These are phyloP conservation scores for Monotropa hypopitys DNA, from an alignment of 179 eudicot species.

Conservation along the genomic window DNA sequence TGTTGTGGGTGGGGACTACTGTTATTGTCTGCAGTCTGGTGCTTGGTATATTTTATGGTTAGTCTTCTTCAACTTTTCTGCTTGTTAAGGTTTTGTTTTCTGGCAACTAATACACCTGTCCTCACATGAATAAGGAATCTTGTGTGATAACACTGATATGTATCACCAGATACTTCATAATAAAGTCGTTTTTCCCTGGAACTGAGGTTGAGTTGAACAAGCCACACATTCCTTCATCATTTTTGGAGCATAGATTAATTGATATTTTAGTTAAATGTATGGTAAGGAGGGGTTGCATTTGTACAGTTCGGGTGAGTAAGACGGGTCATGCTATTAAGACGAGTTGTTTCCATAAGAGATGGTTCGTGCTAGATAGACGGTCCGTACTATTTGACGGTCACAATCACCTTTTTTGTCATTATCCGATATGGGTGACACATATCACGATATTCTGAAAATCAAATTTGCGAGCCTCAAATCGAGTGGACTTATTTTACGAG, in stretches of 20 bases:
- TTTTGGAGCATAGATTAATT: not conserved
- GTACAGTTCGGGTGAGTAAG: no score
- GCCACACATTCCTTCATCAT: not conserved
- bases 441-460: no score
- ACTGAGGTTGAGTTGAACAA: not conserved
- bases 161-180: not conserved
- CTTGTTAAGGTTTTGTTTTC: not conserved
- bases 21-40: conserved; percentile 66
- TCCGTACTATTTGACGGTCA: no score
- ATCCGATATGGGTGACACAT: no score
- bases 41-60: conserved; percentile 91
- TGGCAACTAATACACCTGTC: not conserved
- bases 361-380: no score
- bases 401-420: no score
- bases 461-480: no score
- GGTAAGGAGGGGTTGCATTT: not conserved
- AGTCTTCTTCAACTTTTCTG: conserved; percentile 12
- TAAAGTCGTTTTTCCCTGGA: not conserved
- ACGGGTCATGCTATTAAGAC: no score
- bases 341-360: no score
- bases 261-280: not conserved
- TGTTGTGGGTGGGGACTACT: conserved; percentile 60
- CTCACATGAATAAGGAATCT: not conserved
- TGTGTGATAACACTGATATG: not conserved
- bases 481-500: no score